These are phyloP conservation scores for Orbilia oligospora DNA, from an alignment of 2,329 filamentous ascomycete species.

Conservation along the genomic window DNA sequence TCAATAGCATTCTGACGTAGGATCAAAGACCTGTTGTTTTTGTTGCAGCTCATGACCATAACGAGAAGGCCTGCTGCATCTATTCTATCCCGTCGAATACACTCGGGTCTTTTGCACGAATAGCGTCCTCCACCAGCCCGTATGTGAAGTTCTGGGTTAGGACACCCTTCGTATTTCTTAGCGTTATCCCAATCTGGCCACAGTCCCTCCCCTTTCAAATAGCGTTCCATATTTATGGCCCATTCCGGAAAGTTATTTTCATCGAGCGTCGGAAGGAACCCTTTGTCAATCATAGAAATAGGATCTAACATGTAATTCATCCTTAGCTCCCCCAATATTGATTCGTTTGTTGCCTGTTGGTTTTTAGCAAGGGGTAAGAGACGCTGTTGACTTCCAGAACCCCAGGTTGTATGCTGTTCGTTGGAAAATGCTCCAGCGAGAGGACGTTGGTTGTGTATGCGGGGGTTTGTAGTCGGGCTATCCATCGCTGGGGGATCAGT, in stretches of 20 bases:
- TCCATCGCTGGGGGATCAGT: background rate
- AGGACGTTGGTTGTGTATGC: background rate
- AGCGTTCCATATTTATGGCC: background rate
- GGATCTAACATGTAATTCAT: background rate
- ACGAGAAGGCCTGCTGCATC: conserved; percentile 5
- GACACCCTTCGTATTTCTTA: background rate
- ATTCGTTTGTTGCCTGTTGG: background rate
- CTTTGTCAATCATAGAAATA: background rate
- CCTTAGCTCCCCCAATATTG: background rate
- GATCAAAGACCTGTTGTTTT: conserved; percentile 1
- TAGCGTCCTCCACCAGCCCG: background rate
- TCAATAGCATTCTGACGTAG: background rate
- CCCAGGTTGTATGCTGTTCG: background rate
- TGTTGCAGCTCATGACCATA: background rate
- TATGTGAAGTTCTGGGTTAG: background rate
- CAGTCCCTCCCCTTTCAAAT: background rate
- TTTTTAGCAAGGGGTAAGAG: background rate
- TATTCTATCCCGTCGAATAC: conserved; percentile 8
- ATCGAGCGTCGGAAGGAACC: background rate
- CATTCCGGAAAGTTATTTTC: background rate
- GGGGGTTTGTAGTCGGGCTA: background rate
- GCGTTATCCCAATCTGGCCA: background rate
- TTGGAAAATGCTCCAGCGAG: background rate
- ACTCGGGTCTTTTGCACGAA: background rate
- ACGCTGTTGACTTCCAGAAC: background rate